Evolutionary conservation across 345 rosid genomes (phyloP).

Genomic region (Camelina hispida): DNA sequence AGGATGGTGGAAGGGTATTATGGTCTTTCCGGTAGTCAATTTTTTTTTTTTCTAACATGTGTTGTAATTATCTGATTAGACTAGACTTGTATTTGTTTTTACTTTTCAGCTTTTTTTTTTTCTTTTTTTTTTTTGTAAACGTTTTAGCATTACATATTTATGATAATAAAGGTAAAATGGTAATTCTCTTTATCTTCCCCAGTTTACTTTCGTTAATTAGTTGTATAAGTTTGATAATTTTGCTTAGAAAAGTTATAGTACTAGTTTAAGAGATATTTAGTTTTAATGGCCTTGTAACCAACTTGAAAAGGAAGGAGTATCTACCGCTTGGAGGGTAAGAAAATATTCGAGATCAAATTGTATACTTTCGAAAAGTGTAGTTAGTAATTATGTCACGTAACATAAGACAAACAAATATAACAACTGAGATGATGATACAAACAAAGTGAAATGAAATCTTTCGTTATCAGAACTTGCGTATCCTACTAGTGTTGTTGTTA

Average conservation of each 20-base stretch:
- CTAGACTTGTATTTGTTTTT: neutral
- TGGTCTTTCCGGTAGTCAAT: neutral
- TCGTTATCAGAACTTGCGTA: neutral
- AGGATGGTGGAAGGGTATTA: slow-evolving; percentile 23
- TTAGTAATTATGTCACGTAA: neutral
- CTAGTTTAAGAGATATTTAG: neutral
- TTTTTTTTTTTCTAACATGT: slow-evolving; percentile 1
- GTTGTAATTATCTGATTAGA: neutral
- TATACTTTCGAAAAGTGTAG: neutral
- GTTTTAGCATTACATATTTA: too few relatives aligned
- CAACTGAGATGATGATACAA: neutral
- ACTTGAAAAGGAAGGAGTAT: neutral
- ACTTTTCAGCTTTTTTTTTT: too few relatives aligned
- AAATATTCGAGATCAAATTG: neutral
- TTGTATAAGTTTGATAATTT: neutral
- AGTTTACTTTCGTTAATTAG: neutral
- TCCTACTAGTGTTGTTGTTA: too few relatives aligned
- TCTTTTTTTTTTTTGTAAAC: too few relatives aligned
- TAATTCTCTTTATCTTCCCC: neutral
- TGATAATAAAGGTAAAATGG: neutral
- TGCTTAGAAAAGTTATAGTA: neutral
- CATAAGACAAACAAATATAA: neutral
- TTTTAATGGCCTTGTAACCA: neutral
- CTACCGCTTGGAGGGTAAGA: neutral
- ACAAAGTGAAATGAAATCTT: neutral